These are phyloP conservation scores for Bipolaris oryzae DNA, from an alignment of 2,329 filamentous ascomycete species.

Conservation along the genomic window DNA sequence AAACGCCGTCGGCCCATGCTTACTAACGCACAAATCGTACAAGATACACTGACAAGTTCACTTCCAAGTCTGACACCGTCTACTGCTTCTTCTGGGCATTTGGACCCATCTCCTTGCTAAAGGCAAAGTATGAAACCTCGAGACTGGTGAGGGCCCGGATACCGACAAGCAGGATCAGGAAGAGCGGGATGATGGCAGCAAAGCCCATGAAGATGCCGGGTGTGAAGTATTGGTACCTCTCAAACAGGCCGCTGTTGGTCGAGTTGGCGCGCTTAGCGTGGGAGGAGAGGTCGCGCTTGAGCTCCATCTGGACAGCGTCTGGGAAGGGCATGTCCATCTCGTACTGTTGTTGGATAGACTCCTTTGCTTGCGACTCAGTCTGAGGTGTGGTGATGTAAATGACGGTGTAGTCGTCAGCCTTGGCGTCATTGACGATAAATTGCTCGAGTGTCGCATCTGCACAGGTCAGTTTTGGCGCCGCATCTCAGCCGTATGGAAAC, in stretches of 20 bases:
- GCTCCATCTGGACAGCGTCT: conserved; percentile 69
- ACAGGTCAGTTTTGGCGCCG: conserved; percentile 9
- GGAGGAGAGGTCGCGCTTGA: conserved; percentile 68
- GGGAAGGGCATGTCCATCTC: conserved; percentile 68
- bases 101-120: conserved; percentile 96
- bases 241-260: conserved; percentile 65
- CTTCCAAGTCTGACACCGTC: neutral
- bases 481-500: neutral
- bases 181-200: conserved; percentile 70
- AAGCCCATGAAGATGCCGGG: conserved; percentile 91
- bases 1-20: conserved; percentile 14
- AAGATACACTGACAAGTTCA: conserved; percentile 7
- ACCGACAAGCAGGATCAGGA: conserved; percentile 79
- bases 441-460: conserved; percentile 33
- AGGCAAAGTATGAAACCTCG: conserved; percentile 90
- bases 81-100: conserved; percentile 80
- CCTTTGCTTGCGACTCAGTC: conserved; percentile 35
- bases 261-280: conserved; percentile 34
- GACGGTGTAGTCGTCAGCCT: conserved; percentile 68
- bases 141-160: conserved; percentile 78
- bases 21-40: conserved; percentile 16
- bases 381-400: conserved; percentile 73
- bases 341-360: conserved; percentile 55
- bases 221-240: conserved; percentile 93
- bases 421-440: conserved; percentile 49